A percentile compares a stretch with the other conserved stretches of the same genome.
phyloP scores from a whole-genome alignment of 495 filamentous ascomycete species.

The Apiosordaria backusii region DNA sequence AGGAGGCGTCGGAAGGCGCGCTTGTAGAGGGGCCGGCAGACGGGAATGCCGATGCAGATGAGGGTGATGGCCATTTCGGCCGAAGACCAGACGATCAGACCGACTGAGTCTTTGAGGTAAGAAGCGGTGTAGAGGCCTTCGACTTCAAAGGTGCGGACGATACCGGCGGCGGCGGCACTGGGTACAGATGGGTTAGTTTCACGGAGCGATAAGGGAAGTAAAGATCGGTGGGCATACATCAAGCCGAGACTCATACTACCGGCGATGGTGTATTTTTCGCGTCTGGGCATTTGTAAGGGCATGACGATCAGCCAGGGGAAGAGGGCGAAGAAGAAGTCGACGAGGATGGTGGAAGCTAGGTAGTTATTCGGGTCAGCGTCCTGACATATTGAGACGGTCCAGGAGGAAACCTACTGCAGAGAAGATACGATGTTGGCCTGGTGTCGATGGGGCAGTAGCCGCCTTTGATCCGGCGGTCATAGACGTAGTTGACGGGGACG shows the following conservation, averaged over 20 bases:
- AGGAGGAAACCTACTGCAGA: conserved; percentile 17
- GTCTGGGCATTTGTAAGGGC: conserved; percentile 45
- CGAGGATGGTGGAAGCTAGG: conserved; percentile 25
- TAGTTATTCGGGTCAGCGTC: neutral
- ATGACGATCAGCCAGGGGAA: conserved; percentile 49
- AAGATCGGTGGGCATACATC: conserved; percentile 36
- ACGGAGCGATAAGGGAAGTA: neutral
- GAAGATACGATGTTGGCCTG: conserved; percentile 23
- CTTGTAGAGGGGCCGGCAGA: conserved; percentile 16
- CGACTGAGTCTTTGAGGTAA: conserved; percentile 26
- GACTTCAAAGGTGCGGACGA: conserved; percentile 24
- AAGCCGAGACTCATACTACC: conserved; percentile 49
- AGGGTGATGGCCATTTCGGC: conserved; percentile 27
- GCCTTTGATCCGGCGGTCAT: conserved; percentile 20
- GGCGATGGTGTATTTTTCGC: conserved; percentile 47
- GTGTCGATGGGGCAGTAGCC: conserved; percentile 25
- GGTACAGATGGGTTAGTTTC: neutral
- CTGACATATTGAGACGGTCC: neutral
- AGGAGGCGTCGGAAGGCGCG: conserved; percentile 14
- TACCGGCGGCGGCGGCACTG: conserved; percentile 26
- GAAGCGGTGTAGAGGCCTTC: conserved; percentile 22
- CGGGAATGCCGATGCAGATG: conserved; percentile 24
- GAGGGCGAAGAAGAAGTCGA: conserved; percentile 45
- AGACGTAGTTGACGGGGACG: conserved; percentile 22
- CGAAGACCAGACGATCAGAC: conserved; percentile 24